Evolutionary conservation across 2,329 filamentous ascomycete species (phyloP).

Genomic region (Colletotrichum australisinense): DNA sequence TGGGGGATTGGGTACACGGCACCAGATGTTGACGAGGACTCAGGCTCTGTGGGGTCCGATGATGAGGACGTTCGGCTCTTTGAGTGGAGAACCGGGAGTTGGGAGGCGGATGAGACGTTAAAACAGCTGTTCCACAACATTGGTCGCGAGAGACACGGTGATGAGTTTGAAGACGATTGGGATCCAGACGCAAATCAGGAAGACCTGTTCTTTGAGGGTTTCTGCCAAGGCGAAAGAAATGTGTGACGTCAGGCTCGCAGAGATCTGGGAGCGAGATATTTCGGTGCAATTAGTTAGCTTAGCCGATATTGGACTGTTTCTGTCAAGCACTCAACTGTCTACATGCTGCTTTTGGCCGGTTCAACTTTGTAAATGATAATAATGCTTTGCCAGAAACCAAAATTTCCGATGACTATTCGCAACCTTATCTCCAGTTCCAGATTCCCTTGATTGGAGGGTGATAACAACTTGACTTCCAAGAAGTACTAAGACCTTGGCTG

Average conservation of each 20-base stretch:
- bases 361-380: neutral
- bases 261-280: no score
- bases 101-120: neutral
- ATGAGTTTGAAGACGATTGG: neutral
- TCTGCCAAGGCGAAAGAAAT: neutral
- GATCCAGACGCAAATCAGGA: constrained; percentile 3
- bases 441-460: constrained; percentile 21
- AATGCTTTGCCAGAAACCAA: neutral
- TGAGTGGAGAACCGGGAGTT: neutral
- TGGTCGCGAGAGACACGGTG: neutral
- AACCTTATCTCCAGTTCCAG: neutral
- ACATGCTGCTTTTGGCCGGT: no score
- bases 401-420: neutral
- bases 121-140: constrained; percentile 4
- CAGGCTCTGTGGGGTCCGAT: neutral
- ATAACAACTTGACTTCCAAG: constrained; percentile 29
- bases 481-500: constrained; percentile 27
- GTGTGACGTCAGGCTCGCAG: neutral
- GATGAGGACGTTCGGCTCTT: neutral
- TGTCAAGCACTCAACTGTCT: no score
- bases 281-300: neutral
- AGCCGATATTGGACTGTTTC: no score
- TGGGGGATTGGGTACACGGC: constrained; percentile 14
- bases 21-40: neutral
- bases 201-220: constrained; percentile 12